Evolutionary conservation across 208 protist species (phyloP).

Genomic region (Leishmania arabica): DNA sequence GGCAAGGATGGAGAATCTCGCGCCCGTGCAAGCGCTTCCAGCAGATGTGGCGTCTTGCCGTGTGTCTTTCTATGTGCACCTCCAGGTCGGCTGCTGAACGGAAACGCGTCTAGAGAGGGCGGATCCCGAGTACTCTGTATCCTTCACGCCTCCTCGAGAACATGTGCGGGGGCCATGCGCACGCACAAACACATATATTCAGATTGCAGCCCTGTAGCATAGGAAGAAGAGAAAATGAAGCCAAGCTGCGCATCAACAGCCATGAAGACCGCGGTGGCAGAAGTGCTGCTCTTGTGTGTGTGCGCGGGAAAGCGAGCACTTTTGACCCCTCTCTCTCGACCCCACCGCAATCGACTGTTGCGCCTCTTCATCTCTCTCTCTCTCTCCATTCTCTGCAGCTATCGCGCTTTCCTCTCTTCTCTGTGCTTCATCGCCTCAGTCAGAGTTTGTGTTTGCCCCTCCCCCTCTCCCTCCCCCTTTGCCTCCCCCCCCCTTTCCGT

Average conservation of each 20-base stretch:
- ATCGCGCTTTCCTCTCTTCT: too few relatives aligned
- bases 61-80: not conserved
- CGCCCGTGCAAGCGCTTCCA: not conserved
- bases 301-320: not conserved
- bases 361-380: too few relatives aligned
- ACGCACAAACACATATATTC: not conserved
- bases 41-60: not conserved
- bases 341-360: too few relatives aligned
- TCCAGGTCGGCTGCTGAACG: not conserved
- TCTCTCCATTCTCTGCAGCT: too few relatives aligned
- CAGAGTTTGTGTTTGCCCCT: too few relatives aligned
- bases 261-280: not conserved
- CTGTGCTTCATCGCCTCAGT: too few relatives aligned
- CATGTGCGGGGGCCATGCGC: not conserved
- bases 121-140: not conserved
- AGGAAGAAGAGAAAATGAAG: not conserved
- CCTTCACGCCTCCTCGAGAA: not conserved
- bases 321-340: too few relatives aligned
- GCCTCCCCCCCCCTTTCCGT: too few relatives aligned
- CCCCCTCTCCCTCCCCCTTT: too few relatives aligned
- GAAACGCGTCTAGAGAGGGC: not conserved
- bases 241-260: not conserved
- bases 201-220: not conserved
- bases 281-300: not conserved
- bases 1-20: not conserved